phyloP scores from a whole-genome alignment of 345 rosid genomes.

The Populus tremula region DNA sequence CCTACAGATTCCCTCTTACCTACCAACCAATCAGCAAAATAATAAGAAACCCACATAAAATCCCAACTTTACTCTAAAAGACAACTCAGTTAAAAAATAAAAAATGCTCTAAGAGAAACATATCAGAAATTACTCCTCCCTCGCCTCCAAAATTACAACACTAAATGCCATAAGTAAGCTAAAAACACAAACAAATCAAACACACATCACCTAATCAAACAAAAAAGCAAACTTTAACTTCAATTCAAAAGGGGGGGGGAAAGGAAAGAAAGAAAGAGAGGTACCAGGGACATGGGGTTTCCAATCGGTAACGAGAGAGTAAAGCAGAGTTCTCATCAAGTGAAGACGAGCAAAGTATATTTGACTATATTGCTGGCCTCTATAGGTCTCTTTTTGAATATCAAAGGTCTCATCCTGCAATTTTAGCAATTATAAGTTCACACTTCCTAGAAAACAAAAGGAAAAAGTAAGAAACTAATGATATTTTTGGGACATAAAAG shows the following conservation, averaged over 20 bases:
- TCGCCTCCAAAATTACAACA: not conserved
- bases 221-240: not conserved
- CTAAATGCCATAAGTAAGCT: not conserved
- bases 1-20: not conserved
- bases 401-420: slow-evolving; percentile 70
- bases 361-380: slow-evolving; percentile 93
- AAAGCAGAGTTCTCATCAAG: slow-evolving; percentile 67
- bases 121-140: not conserved
- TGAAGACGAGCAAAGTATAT: slow-evolving; percentile 87
- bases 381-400: slow-evolving; percentile 68
- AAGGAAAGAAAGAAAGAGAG: not conserved
- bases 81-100: not conserved
- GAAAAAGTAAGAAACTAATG: not conserved
- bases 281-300: slow-evolving; percentile 72
- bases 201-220: not conserved
- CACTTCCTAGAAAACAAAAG: not conserved
- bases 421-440: not conserved
- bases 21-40: not conserved
- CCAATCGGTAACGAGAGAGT: slow-evolving; percentile 75
- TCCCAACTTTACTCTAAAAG: not conserved
- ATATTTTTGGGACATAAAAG: too few species aligned
- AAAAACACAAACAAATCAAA: slow-evolving; percentile 8
- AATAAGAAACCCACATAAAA: not conserved
- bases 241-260: not conserved
- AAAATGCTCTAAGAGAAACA: not conserved